These are phyloP conservation scores for Dictyostelium firmibasis DNA, from an alignment of 78 protist genomes.

Conservation along the genomic window DNA sequence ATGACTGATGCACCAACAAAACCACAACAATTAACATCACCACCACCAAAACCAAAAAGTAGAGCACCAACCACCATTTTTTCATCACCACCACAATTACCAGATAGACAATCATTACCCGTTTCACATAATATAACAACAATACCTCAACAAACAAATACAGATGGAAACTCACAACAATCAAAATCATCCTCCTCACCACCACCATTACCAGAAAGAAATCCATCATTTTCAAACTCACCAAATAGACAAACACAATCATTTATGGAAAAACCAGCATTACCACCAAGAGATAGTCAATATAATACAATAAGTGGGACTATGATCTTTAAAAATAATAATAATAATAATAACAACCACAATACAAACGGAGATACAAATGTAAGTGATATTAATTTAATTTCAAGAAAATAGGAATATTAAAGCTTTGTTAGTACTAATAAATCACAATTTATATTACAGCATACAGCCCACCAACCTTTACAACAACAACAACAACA, in stretches of 20 bases:
- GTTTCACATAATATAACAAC: neutral
- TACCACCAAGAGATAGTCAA: neutral
- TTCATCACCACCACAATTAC: slow-evolving; percentile 21
- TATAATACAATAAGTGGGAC: neutral
- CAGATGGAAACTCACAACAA: neutral
- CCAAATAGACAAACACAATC: neutral
- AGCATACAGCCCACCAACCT: neutral
- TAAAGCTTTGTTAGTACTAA: neutral
- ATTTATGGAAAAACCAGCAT: neutral
- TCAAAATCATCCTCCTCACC: neutral
- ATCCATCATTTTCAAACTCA: neutral
- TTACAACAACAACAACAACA: slow-evolving; percentile 5
- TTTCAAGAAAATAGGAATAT: neutral
- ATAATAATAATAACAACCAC: neutral
- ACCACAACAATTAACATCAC: neutral
- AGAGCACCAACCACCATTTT: slow-evolving; percentile 9
- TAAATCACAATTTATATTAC: neutral
- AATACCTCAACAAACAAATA: neutral
- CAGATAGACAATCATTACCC: neutral
- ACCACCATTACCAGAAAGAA: slow-evolving; percentile 1
- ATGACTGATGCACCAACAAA: neutral
- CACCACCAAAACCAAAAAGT: slow-evolving; percentile 48
- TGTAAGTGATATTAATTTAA: neutral
- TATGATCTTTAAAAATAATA: neutral
- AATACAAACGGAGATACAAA: neutral